Base-by-base conservation (phyloP, 768 basidiomycete species). In the Leccinum longicurvipes region DNA sequence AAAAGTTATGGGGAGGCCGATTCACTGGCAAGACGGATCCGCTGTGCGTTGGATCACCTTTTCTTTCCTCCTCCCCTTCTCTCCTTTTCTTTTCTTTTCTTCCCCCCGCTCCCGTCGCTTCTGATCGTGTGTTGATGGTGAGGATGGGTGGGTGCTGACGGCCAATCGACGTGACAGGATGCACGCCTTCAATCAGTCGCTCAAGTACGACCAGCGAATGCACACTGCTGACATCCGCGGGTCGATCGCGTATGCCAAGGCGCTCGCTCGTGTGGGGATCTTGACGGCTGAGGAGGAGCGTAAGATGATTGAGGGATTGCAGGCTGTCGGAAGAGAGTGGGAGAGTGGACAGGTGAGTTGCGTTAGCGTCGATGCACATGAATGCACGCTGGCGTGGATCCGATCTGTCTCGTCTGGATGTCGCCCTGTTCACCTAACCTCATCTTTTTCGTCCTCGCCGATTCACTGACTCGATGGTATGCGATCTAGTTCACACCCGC, bases 161-260 rank as follows among this genome's bases (percentile, higher is more conserved):
- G 12, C 11, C 41, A 10, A 19, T 7, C 41, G 4, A 29, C 29
- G 8, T 50, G 29, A 50, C 34, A 96, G 93, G 45, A 98, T 98
- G 96, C 93, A 97, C 72, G 89, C 85, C 28, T 98, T 96, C 78
- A 98, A 98, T 71, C 93, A 98, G 71, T 98, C 94, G 24, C 79
- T 99, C 63, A 85, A 82, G 60, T 99, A 98, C 73, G 96, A 98
- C 71, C 84, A 91, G 70, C 82, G 92, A 41, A 98, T 99, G 94
- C 84, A 94, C 68, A 82, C 83, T 10, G 93, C 85, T 24, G 97
- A 99, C 65, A 89, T 98, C 61, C 81, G 79, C 53, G 96, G 96
- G 2, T 98, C 96, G 17, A 95, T 97, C 67, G 96, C 97, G 4
- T 98, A 98, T 70, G 86, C 97, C 28, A 96, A 91, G 72, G 88